These are phyloP conservation scores for Ceratocystis albifundus DNA, from an alignment of 2,329 filamentous ascomycete genomes.

Conservation along the genomic window DNA sequence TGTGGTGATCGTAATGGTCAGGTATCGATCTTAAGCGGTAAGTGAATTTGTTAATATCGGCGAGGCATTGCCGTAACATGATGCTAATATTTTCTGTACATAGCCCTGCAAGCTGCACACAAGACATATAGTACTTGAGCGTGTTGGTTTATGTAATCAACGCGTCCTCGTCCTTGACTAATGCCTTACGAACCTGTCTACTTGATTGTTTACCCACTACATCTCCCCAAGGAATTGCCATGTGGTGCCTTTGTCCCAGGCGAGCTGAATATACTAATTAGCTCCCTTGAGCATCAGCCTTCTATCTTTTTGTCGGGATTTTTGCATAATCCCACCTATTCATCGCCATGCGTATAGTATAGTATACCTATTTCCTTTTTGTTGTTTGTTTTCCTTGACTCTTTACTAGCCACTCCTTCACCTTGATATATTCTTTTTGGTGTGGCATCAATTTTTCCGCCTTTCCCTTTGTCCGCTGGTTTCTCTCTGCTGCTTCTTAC, in stretches of 20 bases:
- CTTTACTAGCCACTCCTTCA: background rate
- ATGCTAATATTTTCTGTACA: slow-evolving; percentile 18
- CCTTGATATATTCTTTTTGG: background rate
- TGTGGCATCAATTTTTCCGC: background rate
- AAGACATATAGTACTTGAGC: slow-evolving; percentile 20
- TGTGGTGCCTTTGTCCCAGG: too few relatives aligned
- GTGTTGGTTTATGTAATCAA: background rate
- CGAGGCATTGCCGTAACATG: background rate
- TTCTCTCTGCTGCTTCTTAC: background rate
- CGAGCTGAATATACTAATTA: too few relatives aligned
- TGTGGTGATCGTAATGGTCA: slow-evolving; percentile 52
- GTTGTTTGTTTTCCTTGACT: slow-evolving; percentile 12
- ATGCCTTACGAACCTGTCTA: slow-evolving; percentile 15
- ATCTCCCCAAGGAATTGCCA: background rate
- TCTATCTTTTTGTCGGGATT: too few relatives aligned
- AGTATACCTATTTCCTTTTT: slow-evolving; percentile 17
- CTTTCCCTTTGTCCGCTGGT: background rate
- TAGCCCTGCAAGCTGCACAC: slow-evolving; percentile 33
- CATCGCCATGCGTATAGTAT: slow-evolving; percentile 10
- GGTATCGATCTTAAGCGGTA: slow-evolving; percentile 42
- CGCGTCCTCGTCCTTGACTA: background rate
- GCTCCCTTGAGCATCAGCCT: too few relatives aligned
- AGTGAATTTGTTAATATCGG: slow-evolving; percentile 28
- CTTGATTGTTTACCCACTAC: background rate
- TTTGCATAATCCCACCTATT: background rate